Conservation (phyloP, 768 basidiomycete genomes). For the Auriscalpium vulgare region DNA sequence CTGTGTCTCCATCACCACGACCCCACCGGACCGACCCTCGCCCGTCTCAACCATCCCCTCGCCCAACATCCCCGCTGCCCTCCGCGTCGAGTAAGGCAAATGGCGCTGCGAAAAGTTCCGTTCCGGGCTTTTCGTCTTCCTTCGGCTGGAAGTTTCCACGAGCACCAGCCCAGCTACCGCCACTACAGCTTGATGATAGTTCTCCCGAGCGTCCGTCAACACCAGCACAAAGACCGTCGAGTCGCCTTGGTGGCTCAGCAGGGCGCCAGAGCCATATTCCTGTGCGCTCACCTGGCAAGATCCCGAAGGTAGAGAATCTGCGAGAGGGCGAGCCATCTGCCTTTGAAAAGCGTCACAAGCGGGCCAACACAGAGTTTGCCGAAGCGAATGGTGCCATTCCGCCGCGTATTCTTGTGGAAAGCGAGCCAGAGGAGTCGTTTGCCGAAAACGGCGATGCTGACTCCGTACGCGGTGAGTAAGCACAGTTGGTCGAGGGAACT, state of each 20-base stretch:
- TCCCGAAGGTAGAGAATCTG: conserved; percentile 15
- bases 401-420: conserved; percentile 13
- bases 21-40: not conserved
- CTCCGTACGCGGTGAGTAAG: conserved; percentile 4
- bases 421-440: not conserved
- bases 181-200: conserved; percentile 30
- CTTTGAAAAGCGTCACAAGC: conserved; percentile 20
- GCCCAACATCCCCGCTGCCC: conserved; percentile 6
- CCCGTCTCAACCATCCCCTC: not conserved
- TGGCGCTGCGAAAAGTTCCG: conserved; percentile 4
- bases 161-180: conserved; percentile 25
- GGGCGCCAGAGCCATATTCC: conserved; percentile 35
- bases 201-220: conserved; percentile 17
- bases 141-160: conserved; percentile 36
- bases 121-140: conserved; percentile 20
- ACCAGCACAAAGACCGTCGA: conserved; percentile 18
- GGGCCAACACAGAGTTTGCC: conserved; percentile 21
- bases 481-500: conserved; percentile 13
- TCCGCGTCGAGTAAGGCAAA: not conserved
- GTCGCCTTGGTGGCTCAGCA: conserved; percentile 18
- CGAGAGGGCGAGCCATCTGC: conserved; percentile 10
- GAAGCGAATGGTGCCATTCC: conserved; percentile 20
- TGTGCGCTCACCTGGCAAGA: conserved; percentile 32
- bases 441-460: not conserved
- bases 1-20: conserved; percentile 10